Conservation (phyloP, 2,329 filamentous ascomycete genomes). For the Onygena corvina region DNA sequence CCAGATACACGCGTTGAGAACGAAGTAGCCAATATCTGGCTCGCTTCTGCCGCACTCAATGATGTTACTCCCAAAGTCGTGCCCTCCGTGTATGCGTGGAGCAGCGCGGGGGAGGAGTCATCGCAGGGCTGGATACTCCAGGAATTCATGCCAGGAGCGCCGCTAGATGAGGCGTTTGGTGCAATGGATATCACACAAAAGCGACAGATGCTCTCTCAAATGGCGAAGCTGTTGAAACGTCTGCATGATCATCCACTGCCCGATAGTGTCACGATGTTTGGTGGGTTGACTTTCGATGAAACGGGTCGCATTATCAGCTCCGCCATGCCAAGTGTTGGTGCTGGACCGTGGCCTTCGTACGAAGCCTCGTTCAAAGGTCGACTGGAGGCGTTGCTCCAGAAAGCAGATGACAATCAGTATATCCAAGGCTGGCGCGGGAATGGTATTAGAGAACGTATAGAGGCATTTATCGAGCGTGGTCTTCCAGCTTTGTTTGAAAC, state of each 20-base stretch:
- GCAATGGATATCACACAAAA: conserved; percentile 20
- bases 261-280: conserved; percentile 22
- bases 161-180: conserved; percentile 18
- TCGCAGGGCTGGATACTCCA: conserved; percentile 24
- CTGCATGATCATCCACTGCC: conserved; percentile 26
- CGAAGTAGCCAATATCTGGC: conserved; percentile 24
- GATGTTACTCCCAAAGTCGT: conserved; percentile 21
- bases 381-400: conserved; percentile 20
- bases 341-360: conserved; percentile 23
- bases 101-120: conserved; percentile 16
- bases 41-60: conserved; percentile 22
- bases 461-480: conserved; percentile 18
- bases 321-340: conserved; percentile 23
- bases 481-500: conserved; percentile 1
- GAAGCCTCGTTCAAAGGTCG: conserved; percentile 21
- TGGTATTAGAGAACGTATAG: conserved; percentile 20
- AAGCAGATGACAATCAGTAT: conserved; percentile 20
- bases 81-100: conserved; percentile 25
- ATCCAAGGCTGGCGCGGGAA: conserved; percentile 25
- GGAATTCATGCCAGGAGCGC: conserved; percentile 23
- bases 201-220: conserved; percentile 22
- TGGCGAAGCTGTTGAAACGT: conserved; percentile 23
- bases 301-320: conserved; percentile 24
- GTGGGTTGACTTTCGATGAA: conserved; percentile 25
- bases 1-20: conserved; percentile 22